A percentile compares a stretch with the other conserved stretches of the same genome.
Conservation (phyloP, 2,329 filamentous ascomycete genomes). For the Paraconiothyrium brasiliense region DNA sequence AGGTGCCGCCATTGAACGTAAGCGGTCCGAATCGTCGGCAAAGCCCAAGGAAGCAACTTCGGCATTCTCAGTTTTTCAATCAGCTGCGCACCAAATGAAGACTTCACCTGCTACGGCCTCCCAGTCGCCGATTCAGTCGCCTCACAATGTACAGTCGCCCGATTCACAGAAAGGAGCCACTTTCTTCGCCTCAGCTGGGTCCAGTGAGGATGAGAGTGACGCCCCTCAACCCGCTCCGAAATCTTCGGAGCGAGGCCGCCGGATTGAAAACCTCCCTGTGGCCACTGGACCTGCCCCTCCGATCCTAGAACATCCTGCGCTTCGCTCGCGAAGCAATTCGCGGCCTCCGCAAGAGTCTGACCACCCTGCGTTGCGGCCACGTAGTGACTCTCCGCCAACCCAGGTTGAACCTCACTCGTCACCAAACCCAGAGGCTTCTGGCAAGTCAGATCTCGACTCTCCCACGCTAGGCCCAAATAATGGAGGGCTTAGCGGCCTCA, state of each 20-base stretch:
- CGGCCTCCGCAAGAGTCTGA: constrained; percentile 25
- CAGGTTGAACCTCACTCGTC: constrained; percentile 17
- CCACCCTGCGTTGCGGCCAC: constrained; percentile 25
- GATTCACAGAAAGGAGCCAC: constrained; percentile 31
- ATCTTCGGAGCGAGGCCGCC: constrained; percentile 34
- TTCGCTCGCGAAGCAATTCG: constrained; percentile 45
- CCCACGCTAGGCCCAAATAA: constrained; percentile 77
- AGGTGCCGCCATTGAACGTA: constrained; percentile 29
- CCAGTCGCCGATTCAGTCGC: constrained; percentile 23
- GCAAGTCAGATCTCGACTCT: constrained; percentile 65
- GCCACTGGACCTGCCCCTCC: constrained; percentile 45
- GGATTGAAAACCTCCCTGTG: constrained; percentile 46
- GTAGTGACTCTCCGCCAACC: constrained; percentile 18
- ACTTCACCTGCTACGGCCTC: constrained; percentile 25
- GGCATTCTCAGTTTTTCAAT: constrained; percentile 58
- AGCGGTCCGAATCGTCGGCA: constrained; percentile 41
- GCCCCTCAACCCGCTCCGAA: constrained; percentile 25
- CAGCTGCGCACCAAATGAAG: constrained; percentile 56
- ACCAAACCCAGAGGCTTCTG: constrained; percentile 22
- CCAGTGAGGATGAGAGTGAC: constrained; percentile 45
- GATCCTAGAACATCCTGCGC: constrained; percentile 48
- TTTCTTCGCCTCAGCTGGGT: constrained; percentile 43
- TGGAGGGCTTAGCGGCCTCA: constrained; percentile 78
- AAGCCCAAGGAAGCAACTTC: constrained; percentile 42
- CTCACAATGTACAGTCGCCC: constrained; percentile 25